Base-by-base conservation (phyloP, 257 asterid genomes). In the Penstemon eatonii region DNA sequence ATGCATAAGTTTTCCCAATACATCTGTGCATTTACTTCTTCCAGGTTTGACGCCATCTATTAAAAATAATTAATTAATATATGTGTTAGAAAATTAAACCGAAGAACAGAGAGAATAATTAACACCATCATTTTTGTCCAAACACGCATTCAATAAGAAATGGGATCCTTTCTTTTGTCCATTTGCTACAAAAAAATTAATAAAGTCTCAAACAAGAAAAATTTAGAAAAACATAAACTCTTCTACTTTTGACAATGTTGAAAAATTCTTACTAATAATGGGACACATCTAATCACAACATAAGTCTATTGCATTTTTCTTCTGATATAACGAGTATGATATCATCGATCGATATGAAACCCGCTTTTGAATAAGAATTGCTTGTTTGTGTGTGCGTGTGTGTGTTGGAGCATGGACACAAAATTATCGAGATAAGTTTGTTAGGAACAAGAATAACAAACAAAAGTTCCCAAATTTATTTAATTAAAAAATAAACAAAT, bases 121-220 rank as follows among this genome's bases (percentile, higher is more conserved):
- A 60, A 57, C 37, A 19, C n/a, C 66, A 64, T 53, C 2, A 50
- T 70, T 63, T 25, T 75, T 66, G 78, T 70, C 78, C 82, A 76
- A 73, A 66, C 65, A 61, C 57, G 75, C 87, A 84, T 82, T 84
- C 85, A 84, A 79, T 77, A 73, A 73, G 75, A 88, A 79, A 71
- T 79, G 80, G 33, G 84, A 81, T 60, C 80, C 85, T 79, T 82
- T 70, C n/a, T 72, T 75, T 80, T 87, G 82, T 68, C 86, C 79
- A 47, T 67, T 69, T 61, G 19, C 49, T 66, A 60, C 3, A 73
- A 61, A 57, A 66, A 67, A 58, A 71, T n/a, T n/a, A n/a, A n/a
- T n/a, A n/a, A n/a, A n/a, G n/a, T n/a, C n/a, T n/a, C n/a, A n/a
- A n/a, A n/a, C n/a, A n/a, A n/a, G n/a, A 68, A 57, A 51, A 50